Evolutionary conservation across 768 basidiomycete species (phyloP).

Genomic region (Pleurotus pulmonarius): DNA sequence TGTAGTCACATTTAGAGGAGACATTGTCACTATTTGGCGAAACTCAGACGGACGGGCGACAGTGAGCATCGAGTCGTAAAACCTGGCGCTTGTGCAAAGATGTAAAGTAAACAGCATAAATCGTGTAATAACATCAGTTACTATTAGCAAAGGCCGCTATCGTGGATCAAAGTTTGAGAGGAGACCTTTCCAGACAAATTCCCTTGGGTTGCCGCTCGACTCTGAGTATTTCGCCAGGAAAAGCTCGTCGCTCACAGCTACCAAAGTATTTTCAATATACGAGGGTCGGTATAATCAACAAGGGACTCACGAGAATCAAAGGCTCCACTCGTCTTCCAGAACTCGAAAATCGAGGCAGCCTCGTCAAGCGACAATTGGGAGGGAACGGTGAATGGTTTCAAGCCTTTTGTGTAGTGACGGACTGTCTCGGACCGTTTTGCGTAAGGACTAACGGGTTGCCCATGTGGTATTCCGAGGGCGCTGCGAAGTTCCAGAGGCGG

Average conservation of each 20-base stretch:
- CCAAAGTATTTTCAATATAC: conserved; percentile 1
- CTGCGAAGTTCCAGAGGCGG: conserved; percentile 63
- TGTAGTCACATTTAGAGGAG: neutral
- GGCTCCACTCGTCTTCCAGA: conserved; percentile 66
- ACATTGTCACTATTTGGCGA: no score
- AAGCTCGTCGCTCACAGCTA: conserved; percentile 54
- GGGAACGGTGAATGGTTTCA: conserved; percentile 39
- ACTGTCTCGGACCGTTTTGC: conserved; percentile 48
- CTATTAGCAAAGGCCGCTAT: neutral
- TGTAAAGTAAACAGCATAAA: neutral
- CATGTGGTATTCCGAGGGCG: conserved; percentile 45
- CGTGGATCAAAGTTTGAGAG: conserved; percentile 24
- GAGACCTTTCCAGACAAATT: conserved; percentile 72
- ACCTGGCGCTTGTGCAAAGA: neutral
- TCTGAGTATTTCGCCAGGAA: conserved; percentile 80
- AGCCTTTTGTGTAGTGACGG: conserved; percentile 48
- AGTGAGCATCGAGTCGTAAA: no score
- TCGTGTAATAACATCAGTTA: neutral
- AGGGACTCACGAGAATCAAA: conserved; percentile 43
- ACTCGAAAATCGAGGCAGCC: conserved; percentile 69
- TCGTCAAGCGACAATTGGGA: conserved; percentile 60
- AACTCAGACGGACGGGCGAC: no score
- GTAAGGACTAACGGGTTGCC: conserved; percentile 48
- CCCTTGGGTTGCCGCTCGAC: conserved; percentile 72
- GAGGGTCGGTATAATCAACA: conserved; percentile 1